Evolutionary conservation across 495 filamentous ascomycete species (phyloP).

Genomic region (Aspergillus bridgeri): DNA sequence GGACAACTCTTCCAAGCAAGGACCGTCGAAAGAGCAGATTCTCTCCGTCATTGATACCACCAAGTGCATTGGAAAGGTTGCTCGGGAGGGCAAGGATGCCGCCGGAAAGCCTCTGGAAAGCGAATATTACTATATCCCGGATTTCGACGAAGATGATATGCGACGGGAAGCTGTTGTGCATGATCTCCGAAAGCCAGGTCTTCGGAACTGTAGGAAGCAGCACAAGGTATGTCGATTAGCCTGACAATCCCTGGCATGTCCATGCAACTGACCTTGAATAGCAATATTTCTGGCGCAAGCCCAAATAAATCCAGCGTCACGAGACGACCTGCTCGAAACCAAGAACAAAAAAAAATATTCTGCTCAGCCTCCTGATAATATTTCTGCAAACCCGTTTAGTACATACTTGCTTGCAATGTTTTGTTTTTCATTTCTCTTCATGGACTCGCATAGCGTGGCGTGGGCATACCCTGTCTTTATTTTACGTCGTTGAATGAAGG

Average conservation of each 20-base stretch:
- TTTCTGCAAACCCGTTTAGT: constrained; percentile 29
- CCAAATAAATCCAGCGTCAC: constrained; percentile 44
- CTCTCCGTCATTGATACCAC: constrained; percentile 66
- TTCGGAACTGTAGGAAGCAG: constrained; percentile 85
- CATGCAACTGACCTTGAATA: constrained; percentile 32
- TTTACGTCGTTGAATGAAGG: constrained; percentile 30
- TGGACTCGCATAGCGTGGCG: constrained; percentile 50
- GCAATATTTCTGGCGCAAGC: constrained; percentile 95
- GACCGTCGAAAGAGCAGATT: constrained; percentile 58
- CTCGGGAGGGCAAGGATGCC: constrained; percentile 90
- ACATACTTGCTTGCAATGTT: constrained; percentile 42
- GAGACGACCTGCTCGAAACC: background rate
- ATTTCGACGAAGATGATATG: constrained; percentile 76
- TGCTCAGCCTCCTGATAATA: constrained; percentile 2
- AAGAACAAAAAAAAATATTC: background rate
- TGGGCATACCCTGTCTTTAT: constrained; percentile 45
- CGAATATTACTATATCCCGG: constrained; percentile 97
- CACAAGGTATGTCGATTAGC: constrained; percentile 73
- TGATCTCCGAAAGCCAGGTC: constrained; percentile 78
- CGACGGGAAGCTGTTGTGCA: constrained; percentile 80
- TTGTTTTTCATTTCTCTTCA: constrained; percentile 19
- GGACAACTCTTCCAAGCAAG: constrained; percentile 39
- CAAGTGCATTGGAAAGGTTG: constrained; percentile 79
- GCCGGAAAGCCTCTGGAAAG: constrained; percentile 90
- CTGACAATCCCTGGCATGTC: constrained; percentile 2